phyloP scores from a whole-genome alignment of 805 yeast genomes.

The Wickerhamiella sorbophila region DNA sequence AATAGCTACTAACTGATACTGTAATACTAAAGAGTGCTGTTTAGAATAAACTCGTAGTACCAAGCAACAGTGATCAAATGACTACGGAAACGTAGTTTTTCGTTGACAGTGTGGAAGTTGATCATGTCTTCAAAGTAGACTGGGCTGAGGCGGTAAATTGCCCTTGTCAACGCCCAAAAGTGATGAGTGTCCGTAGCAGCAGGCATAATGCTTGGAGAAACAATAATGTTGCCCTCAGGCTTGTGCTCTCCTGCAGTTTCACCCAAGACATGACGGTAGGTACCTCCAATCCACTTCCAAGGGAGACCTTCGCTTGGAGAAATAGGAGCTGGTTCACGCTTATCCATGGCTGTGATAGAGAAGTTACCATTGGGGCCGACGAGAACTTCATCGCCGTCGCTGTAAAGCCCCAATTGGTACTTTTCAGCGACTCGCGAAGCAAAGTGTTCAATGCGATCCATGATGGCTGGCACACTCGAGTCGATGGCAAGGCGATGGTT shows the following conservation, averaged over 20 bases:
- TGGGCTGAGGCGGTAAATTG: conserved; percentile 50
- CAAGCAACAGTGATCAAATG: conserved; percentile 32
- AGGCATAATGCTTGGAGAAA: conserved; percentile 46
- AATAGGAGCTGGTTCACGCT: conserved; percentile 39
- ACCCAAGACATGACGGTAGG: conserved; percentile 47
- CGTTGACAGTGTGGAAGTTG: conserved; percentile 46
- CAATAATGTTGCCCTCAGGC: conserved; percentile 27
- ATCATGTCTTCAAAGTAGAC: conserved; percentile 26
- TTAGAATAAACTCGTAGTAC: conserved; percentile 21
- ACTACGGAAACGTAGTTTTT: conserved; percentile 36
- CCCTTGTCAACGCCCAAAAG: conserved; percentile 47
- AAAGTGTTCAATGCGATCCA: conserved; percentile 23
- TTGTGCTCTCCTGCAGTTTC: conserved; percentile 23
- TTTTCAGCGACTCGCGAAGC: conserved; percentile 32
- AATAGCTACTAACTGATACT: too few species aligned
- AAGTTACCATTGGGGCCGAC: conserved; percentile 32
- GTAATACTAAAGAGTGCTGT: conserved; percentile 11
- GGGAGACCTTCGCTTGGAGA: conserved; percentile 32
- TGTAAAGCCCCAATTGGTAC: conserved; percentile 35
- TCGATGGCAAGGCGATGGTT: conserved; percentile 56
- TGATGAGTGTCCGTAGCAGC: conserved; percentile 60
- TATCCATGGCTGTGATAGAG: conserved; percentile 22
- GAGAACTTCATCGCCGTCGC: conserved; percentile 21
- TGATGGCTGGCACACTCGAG: conserved; percentile 32
- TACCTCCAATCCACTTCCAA: conserved; percentile 49